These are phyloP conservation scores for Bipolaris bicolor DNA, from an alignment of 2,329 filamentous ascomycete species.

Conservation along the genomic window DNA sequence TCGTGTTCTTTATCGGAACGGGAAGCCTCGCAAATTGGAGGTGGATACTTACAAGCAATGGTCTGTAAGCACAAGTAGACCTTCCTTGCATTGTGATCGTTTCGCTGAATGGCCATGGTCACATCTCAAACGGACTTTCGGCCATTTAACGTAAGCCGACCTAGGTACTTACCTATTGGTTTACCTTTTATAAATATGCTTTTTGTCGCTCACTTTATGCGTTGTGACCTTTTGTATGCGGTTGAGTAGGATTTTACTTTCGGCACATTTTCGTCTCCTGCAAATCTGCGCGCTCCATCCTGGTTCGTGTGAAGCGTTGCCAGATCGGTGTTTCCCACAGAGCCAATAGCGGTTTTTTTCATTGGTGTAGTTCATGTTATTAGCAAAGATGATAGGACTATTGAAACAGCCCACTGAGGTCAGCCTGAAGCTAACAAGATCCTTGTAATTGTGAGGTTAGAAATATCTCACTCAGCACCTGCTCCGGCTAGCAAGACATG, in stretches of 20 bases:
- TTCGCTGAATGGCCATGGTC: background rate
- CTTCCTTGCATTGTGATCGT: background rate
- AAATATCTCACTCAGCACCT: background rate
- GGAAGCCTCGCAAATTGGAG: background rate
- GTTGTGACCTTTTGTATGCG: background rate
- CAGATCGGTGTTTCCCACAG: background rate
- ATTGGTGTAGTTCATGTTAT: background rate
- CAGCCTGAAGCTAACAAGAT: background rate
- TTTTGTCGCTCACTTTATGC: background rate
- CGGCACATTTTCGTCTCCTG: background rate
- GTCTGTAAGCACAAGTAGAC: background rate
- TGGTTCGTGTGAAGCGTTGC: background rate
- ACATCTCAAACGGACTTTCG: background rate
- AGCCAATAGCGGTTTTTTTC: background rate
- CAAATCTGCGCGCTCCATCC: background rate
- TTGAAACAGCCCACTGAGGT: background rate
- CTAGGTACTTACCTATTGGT: background rate
- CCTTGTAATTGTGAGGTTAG: conserved; percentile 1
- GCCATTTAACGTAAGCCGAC: background rate
- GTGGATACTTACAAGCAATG: background rate
- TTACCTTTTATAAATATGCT: background rate
- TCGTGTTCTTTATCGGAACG: background rate
- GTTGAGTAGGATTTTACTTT: background rate
- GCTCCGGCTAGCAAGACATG: background rate
- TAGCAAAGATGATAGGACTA: background rate